These are phyloP conservation scores for Mucor plumbeus DNA, from an alignment of 371 early-diverging fungal species.

Conservation along the genomic window DNA sequence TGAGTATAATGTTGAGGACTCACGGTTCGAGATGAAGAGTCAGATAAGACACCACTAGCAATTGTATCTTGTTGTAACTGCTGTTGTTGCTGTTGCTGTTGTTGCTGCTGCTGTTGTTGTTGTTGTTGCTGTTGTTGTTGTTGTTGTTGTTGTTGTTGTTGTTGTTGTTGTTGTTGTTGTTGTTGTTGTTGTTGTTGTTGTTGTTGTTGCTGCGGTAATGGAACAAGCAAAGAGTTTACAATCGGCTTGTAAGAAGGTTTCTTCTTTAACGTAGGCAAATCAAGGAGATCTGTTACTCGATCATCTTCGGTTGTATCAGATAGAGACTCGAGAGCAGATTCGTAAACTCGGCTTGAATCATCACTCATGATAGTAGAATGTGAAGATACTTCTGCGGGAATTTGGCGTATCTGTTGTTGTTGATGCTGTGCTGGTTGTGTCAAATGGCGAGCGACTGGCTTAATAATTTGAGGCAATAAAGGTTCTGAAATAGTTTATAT, in stretches of 20 bases:
- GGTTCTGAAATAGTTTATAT: not conserved
- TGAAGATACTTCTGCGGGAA: not conserved
- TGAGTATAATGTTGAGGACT: not conserved
- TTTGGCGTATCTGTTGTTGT: not conserved
- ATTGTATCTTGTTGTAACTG: not conserved
- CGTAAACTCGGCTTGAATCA: conserved; percentile 18
- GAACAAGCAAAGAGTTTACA: not conserved
- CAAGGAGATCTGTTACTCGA: not conserved
- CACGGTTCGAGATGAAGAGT: not conserved
- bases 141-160: not conserved
- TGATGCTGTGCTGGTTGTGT: not conserved
- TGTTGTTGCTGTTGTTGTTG: too few relatives aligned
- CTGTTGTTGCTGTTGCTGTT: not conserved
- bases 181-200: not conserved
- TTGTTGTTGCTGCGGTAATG: not conserved
- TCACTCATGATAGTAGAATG: conserved; percentile 3
- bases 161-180: not conserved
- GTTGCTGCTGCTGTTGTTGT: too few relatives aligned
- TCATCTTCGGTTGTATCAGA: not conserved
- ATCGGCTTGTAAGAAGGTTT: not conserved
- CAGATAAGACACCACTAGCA: not conserved
- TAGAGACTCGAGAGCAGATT: conserved; percentile 26
- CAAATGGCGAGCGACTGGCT: not conserved
- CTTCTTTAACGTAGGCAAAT: not conserved
- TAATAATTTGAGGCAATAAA: not conserved